Conservation (phyloP, 2,329 filamentous ascomycete genomes). For the Ascochyta pisi region DNA sequence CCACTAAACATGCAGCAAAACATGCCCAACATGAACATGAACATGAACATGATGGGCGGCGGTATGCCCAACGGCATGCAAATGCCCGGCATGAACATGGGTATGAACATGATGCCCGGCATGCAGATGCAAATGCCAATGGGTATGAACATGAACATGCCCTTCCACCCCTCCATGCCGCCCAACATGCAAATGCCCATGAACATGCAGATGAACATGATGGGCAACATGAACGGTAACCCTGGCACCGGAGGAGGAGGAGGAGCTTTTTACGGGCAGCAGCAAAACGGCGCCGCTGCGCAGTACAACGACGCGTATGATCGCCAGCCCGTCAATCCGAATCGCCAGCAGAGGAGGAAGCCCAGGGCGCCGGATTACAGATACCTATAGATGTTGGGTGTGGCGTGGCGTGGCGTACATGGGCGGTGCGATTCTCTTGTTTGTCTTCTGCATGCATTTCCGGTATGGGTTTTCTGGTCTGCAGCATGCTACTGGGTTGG, state of each 20-base stretch:
- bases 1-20: slow-evolving; percentile 52
- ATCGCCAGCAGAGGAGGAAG: slow-evolving; percentile 80
- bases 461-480: too few species aligned
- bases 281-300: slow-evolving; percentile 26
- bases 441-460: too few species aligned
- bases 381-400: slow-evolving; percentile 16
- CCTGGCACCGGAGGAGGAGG: too few species aligned
- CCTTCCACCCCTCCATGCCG: slow-evolving; percentile 28
- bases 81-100: slow-evolving; percentile 4
- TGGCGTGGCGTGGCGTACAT: too few species aligned
- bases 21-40: slow-evolving; percentile 31
- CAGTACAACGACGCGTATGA: slow-evolving; percentile 78
- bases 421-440: too few species aligned
- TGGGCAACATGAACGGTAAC: slow-evolving; percentile 7
- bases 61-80: background rate
- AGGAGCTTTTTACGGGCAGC: background rate
- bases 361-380: slow-evolving; percentile 82
- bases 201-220: slow-evolving; percentile 17
- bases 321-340: slow-evolving; percentile 92
- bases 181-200: slow-evolving; percentile 24
- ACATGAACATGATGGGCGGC: slow-evolving; percentile 43
- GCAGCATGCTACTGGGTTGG: too few species aligned
- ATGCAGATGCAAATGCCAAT: slow-evolving; percentile 53
- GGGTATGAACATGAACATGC: slow-evolving; percentile 29
- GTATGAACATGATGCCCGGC: slow-evolving; percentile 42